Evolutionary conservation across 179 eudicot genomes (phyloP).

Genomic region (Nepenthes alata): DNA sequence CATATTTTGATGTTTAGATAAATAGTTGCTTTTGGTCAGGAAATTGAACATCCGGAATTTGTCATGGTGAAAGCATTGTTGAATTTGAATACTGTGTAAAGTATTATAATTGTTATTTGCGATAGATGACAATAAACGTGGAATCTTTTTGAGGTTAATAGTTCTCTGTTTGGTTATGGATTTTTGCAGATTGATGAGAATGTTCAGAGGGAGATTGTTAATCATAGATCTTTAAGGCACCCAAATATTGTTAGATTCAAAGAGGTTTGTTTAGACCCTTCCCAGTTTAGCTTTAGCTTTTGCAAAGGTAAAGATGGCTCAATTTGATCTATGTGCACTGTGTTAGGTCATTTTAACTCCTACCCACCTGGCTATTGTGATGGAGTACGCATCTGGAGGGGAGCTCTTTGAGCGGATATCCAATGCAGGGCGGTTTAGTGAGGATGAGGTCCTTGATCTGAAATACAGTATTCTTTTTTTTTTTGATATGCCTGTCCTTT

Average conservation of each 20-base stretch:
- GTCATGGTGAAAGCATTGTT: too few species aligned
- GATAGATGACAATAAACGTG: too few species aligned
- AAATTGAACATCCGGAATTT: too few species aligned
- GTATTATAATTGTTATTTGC: too few species aligned
- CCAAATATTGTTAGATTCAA: conserved; percentile 83
- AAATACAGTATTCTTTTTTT: background rate
- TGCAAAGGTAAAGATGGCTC: background rate
- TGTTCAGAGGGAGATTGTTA: conserved; percentile 87
- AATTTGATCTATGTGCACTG: background rate
- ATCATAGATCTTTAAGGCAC: conserved; percentile 84
- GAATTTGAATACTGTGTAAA: too few species aligned
- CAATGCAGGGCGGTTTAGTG: conserved; percentile 68
- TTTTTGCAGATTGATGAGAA: conserved; percentile 81
- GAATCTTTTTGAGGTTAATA: background rate
- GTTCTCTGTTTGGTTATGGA: background rate
- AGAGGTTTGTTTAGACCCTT: conserved; percentile 46
- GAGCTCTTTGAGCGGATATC: conserved; percentile 81
- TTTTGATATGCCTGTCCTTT: background rate
- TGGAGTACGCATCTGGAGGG: conserved; percentile 99
- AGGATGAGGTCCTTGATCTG: conserved; percentile 66
- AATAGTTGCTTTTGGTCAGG: too few species aligned
- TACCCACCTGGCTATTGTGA: conserved; percentile 94
- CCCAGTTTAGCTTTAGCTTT: background rate
- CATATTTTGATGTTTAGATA: too few species aligned
- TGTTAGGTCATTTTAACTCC: conserved; percentile 71